These are phyloP conservation scores for Aspergillus candidus DNA, from an alignment of 2,329 filamentous ascomycete genomes.

Conservation along the genomic window DNA sequence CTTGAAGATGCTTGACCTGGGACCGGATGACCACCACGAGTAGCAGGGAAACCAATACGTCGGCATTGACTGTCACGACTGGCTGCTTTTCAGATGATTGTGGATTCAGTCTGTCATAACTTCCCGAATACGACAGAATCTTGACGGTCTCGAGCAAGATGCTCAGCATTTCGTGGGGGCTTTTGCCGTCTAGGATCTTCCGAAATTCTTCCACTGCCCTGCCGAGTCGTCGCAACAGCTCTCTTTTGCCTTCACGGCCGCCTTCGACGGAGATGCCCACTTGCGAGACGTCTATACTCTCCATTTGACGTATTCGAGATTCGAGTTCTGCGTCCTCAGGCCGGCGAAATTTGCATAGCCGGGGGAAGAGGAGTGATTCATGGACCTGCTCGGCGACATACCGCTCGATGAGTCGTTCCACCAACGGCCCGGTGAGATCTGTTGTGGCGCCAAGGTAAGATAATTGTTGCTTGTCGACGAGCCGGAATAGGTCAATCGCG, in stretches of 20 bases:
- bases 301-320: constrained; percentile 85
- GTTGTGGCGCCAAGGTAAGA: constrained; percentile 88
- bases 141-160: constrained; percentile 76
- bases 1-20: constrained; percentile 79
- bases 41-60: constrained; percentile 85
- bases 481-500: constrained; percentile 92
- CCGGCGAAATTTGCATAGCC: constrained; percentile 69
- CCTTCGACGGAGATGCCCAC: constrained; percentile 82
- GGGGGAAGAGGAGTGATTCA: constrained; percentile 73
- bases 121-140: constrained; percentile 63
- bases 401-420: constrained; percentile 89
- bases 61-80: constrained; percentile 68
- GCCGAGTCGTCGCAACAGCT: constrained; percentile 68
- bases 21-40: constrained; percentile 89
- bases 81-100: constrained; percentile 48
- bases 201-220: constrained; percentile 83
- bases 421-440: constrained; percentile 81
- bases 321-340: constrained; percentile 84
- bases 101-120: constrained; percentile 33
- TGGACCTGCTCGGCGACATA: constrained; percentile 94
- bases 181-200: constrained; percentile 69
- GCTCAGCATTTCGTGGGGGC: constrained; percentile 84
- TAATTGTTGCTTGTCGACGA: constrained; percentile 90
- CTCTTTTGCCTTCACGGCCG: constrained; percentile 70
- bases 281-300: constrained; percentile 88